Percentiles rank a stretch among this genome's conserved stretches.
phyloP scores from a whole-genome alignment of 331 rosid genomes.

The Dryas integrifolia region DNA sequence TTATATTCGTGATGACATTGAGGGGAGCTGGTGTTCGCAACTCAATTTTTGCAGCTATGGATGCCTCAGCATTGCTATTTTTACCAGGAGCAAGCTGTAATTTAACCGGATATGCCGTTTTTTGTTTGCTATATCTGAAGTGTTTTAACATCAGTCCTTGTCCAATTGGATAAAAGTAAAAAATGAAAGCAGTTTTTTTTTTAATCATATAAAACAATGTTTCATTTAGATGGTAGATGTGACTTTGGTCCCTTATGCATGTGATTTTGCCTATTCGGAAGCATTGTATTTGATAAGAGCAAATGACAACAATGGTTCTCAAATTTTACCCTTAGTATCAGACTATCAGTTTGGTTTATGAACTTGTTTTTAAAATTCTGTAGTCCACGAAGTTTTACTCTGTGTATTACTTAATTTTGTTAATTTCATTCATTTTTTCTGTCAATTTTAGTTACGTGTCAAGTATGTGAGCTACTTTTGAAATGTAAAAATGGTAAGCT shows the following conservation, averaged over 20 bases:
- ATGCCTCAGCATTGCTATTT: constrained; percentile 4
- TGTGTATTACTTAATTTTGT: no score
- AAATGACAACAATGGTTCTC: no score
- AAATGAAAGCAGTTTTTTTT: neutral
- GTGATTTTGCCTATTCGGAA: neutral
- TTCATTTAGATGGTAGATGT: neutral
- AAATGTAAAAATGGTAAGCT: no score
- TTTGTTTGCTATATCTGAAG: no score
- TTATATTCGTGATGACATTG: constrained; percentile 53
- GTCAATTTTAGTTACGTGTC: no score
- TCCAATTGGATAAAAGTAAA: neutral
- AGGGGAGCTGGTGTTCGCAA: neutral
- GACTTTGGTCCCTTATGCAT: neutral
- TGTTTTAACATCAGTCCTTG: neutral
- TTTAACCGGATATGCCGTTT: neutral
- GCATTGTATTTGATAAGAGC: no score
- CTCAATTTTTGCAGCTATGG: neutral
- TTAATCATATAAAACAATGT: neutral
- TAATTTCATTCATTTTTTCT: no score
- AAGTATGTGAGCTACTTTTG: no score
- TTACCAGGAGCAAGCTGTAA: neutral
- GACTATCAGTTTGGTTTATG: no score
- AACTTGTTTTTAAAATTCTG: no score
- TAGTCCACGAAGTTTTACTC: no score
- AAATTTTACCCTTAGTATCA: no score